These are phyloP conservation scores for Carex parvula DNA, from an alignment of 176 grass and related monocot species.

Conservation along the genomic window DNA sequence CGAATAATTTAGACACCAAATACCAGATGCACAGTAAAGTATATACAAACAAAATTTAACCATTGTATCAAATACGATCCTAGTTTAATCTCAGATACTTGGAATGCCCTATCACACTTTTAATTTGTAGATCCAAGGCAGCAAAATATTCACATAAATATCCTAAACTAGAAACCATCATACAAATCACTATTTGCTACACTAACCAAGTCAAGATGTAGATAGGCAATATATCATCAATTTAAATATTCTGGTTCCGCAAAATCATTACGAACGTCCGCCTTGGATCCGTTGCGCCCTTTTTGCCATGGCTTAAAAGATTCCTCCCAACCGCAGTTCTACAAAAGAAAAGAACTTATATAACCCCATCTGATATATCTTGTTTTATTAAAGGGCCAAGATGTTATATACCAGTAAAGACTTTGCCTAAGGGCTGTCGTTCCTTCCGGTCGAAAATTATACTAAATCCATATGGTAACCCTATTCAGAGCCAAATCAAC, in stretches of 20 bases:
- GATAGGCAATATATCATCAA: neutral
- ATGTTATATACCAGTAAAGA: neutral
- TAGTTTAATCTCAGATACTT: neutral
- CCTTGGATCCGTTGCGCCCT: constrained; percentile 18
- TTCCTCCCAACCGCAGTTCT: constrained; percentile 53
- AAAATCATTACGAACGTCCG: neutral
- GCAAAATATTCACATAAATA: neutral
- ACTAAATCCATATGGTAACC: constrained; percentile 16
- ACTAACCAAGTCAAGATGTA: neutral
- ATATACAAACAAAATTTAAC: neutral
- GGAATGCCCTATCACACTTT: neutral
- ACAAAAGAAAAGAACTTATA: neutral
- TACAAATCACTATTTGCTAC: neutral
- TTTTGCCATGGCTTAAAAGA: constrained; percentile 58
- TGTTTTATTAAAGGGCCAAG: neutral
- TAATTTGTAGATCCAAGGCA: neutral
- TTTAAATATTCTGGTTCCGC: neutral
- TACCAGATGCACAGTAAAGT: neutral
- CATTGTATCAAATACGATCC: neutral
- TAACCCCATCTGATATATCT: neutral
- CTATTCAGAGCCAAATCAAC: neutral
- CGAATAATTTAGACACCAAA: neutral
- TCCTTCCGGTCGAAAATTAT: neutral
- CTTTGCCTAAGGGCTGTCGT: neutral
- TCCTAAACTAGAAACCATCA: neutral